These are phyloP conservation scores for Sphagnum magellanicum DNA, from an alignment of 228 moss, liverwort and hornwort species.

Conservation along the genomic window DNA sequence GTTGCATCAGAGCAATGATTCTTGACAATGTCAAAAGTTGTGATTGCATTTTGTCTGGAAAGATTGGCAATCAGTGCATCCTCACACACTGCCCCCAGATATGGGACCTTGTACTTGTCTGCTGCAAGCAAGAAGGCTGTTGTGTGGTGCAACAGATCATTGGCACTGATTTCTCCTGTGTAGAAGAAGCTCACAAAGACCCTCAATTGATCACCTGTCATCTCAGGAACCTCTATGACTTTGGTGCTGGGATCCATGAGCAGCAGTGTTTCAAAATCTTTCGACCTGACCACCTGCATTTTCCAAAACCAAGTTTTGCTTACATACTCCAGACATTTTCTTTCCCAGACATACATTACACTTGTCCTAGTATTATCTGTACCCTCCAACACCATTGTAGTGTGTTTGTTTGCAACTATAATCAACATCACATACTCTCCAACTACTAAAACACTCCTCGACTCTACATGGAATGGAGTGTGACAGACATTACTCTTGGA, in stretches of 20 bases:
- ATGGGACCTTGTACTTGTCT: conserved; percentile 54
- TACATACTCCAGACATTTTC: too few species aligned
- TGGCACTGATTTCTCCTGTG: conserved; percentile 33
- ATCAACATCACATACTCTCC: too few species aligned
- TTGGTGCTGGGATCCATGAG: conserved; percentile 37
- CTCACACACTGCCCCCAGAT: conserved; percentile 51
- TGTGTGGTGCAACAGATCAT: conserved; percentile 35
- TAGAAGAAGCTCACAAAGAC: conserved; percentile 44
- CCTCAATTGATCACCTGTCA: conserved; percentile 43
- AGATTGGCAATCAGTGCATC: conserved; percentile 42
- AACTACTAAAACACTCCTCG: too few species aligned
- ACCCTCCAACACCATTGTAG: too few species aligned
- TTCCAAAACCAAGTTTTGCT: not conserved
- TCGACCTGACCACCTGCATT: conserved; percentile 52
- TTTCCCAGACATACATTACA: too few species aligned
- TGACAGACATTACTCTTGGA: too few species aligned
- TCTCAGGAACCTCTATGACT: conserved; percentile 52
- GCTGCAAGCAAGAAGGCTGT: conserved; percentile 56
- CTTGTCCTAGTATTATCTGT: too few species aligned
- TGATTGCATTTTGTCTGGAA: conserved; percentile 54
- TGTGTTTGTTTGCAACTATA: too few species aligned
- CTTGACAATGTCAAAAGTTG: conserved; percentile 49
- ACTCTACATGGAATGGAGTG: too few species aligned
- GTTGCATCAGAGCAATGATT: conserved; percentile 50
- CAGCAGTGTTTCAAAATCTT: conserved; percentile 40